phyloP scores from a whole-genome alignment of 768 basidiomycete genomes.

The Ramaria rubella region DNA sequence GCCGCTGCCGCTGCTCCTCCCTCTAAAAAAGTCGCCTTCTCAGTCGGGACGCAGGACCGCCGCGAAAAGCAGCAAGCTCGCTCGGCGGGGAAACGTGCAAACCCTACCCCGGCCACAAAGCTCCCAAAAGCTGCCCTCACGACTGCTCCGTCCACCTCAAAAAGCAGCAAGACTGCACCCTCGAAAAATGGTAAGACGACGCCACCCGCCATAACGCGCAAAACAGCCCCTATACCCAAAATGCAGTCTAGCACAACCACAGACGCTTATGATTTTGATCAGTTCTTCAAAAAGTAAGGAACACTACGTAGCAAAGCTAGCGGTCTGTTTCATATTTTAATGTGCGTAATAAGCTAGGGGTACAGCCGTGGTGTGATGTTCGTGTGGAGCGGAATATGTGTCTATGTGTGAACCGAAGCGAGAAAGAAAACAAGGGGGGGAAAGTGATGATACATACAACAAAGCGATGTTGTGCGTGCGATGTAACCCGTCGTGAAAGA shows the following conservation, averaged over 20 bases:
- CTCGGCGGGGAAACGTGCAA: neutral
- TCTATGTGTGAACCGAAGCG: neutral
- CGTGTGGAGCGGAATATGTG: no score
- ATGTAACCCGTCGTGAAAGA: neutral
- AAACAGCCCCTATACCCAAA: slow-evolving; percentile 33
- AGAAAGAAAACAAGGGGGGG: neutral
- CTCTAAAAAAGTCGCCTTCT: slow-evolving; percentile 52
- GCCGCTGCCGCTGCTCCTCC: slow-evolving; percentile 27
- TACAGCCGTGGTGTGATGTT: no score
- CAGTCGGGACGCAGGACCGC: slow-evolving; percentile 27
- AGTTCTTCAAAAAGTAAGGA: slow-evolving; percentile 39
- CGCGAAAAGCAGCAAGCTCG: slow-evolving; percentile 13
- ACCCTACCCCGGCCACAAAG: neutral
- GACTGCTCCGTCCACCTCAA: no score
- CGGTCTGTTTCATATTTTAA: no score
- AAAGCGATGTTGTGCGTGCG: no score
- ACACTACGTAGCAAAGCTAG: neutral
- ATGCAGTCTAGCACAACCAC: slow-evolving; percentile 15
- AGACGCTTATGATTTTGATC: slow-evolving; percentile 52
- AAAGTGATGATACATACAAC: no score
- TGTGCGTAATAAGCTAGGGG: no score
- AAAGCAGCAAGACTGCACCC: slow-evolving; percentile 9
- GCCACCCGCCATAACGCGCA: slow-evolving; percentile 21
- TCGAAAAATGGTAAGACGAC: slow-evolving; percentile 15
- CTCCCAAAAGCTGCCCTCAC: neutral